Percentiles rank a stretch among this genome's conserved stretches.
Evolutionary conservation across 495 filamentous ascomycete genomes (phyloP).

Genomic region (Penicillium goetzii): DNA sequence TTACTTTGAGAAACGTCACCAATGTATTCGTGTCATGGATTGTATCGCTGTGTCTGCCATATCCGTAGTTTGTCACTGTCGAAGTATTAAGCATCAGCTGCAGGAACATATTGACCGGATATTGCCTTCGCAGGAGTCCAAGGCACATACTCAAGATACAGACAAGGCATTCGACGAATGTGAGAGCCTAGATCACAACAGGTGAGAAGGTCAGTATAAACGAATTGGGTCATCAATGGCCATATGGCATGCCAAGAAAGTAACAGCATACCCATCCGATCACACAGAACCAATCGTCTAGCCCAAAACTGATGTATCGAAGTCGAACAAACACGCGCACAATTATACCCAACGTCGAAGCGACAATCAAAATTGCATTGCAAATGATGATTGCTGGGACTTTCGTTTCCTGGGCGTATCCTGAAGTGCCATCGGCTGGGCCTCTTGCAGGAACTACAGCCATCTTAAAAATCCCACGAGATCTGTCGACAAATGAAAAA

Average conservation of each 20-base stretch:
- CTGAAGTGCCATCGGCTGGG: neutral
- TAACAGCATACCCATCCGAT: constrained; percentile 18
- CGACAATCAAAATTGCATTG: constrained; percentile 15
- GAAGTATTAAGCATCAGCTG: neutral
- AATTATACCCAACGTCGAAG: constrained; percentile 7
- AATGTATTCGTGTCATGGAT: constrained; percentile 4
- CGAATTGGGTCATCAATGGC: neutral
- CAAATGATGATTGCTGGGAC: constrained; percentile 15
- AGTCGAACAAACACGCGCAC: constrained; percentile 14
- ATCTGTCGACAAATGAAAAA: neutral
- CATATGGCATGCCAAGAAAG: neutral
- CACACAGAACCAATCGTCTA: constrained; percentile 13
- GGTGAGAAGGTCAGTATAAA: neutral
- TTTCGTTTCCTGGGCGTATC: constrained; percentile 1
- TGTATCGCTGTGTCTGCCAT: constrained; percentile 16
- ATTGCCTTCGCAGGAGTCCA: neutral
- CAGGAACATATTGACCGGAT: neutral
- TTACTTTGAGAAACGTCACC: constrained; percentile 20
- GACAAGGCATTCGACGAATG: constrained; percentile 7
- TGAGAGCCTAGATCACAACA: neutral
- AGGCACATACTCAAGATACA: constrained; percentile 10
- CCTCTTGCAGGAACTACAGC: neutral
- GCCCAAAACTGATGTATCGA: constrained; percentile 8
- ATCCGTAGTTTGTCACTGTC: constrained; percentile 20
- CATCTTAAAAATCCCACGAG: neutral